Percentiles rank a stretch among this genome's conserved stretches.
These are phyloP conservation scores for Dalbergia cultrata DNA, from an alignment of 306 rosid species.

Conservation along the genomic window DNA sequence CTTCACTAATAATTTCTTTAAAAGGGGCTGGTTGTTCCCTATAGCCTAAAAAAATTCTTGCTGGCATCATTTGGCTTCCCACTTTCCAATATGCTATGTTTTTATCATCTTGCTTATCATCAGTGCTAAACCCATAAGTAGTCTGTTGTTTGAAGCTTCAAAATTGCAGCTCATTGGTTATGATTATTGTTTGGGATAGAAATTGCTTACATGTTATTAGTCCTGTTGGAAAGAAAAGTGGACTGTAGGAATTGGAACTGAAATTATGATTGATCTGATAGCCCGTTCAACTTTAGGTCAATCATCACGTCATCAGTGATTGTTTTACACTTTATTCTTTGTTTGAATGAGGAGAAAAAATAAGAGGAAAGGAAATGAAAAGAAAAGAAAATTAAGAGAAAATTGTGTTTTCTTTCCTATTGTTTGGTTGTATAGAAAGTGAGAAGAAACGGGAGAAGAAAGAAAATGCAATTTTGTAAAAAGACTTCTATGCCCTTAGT, in stretches of 20 bases:
- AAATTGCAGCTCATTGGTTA: conserved; percentile 2
- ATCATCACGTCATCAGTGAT: background rate
- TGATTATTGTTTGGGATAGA: background rate
- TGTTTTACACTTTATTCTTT: too few species aligned
- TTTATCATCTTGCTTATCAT: background rate
- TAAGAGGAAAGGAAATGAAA: too few species aligned
- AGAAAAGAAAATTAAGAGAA: too few species aligned
- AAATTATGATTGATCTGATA: background rate
- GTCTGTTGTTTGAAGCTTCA: conserved; percentile 16
- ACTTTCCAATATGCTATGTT: background rate
- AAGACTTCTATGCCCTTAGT: too few species aligned
- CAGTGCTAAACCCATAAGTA: conserved; percentile 7
- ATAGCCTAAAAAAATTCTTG: conserved; percentile 16
- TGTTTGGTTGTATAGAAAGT: too few species aligned
- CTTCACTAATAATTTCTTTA: conserved; percentile 17
- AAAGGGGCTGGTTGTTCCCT: conserved; percentile 1
- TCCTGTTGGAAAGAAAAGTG: background rate
- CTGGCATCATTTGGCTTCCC: conserved; percentile 7
- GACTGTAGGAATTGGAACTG: conserved; percentile 5
- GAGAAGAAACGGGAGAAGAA: too few species aligned
- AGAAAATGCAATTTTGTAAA: too few species aligned
- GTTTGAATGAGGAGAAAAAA: too few species aligned
- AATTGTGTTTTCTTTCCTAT: too few species aligned
- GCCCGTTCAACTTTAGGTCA: conserved; percentile 3
- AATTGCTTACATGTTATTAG: conserved; percentile 13